Evolutionary conservation across 352 stramenopile species (phyloP).

Genomic region (Globisporangium acanthophoron): DNA sequence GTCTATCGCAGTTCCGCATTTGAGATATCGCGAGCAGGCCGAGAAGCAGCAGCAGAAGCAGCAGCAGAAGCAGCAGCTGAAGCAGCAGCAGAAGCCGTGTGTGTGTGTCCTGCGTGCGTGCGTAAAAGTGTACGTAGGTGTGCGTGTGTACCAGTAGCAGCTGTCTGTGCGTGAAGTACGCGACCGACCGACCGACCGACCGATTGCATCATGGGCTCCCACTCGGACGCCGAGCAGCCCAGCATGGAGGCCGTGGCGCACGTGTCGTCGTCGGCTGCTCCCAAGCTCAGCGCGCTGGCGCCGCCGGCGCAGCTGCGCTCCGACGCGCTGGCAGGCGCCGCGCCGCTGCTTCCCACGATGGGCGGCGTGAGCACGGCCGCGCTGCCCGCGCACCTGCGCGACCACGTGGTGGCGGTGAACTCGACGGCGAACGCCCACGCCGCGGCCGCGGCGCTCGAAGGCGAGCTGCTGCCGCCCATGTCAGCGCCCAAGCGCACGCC

Average conservation of each 20-base stretch:
- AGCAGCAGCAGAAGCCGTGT: too few relatives aligned
- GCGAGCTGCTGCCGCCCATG: slow-evolving; percentile 55
- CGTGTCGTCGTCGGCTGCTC: neutral
- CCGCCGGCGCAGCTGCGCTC: slow-evolving; percentile 2
- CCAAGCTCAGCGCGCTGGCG: slow-evolving; percentile 8
- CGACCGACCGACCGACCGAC: too few relatives aligned
- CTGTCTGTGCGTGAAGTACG: neutral
- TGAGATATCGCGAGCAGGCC: too few relatives aligned
- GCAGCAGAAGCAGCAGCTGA: too few relatives aligned
- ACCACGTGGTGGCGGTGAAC: slow-evolving; percentile 38
- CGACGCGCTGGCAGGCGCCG: neutral
- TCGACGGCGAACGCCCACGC: slow-evolving; percentile 7
- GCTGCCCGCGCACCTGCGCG: slow-evolving; percentile 49
- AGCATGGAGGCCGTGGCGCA: neutral
- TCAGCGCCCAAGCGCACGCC: slow-evolving; percentile 53
- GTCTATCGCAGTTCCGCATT: too few relatives aligned
- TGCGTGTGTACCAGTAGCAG: neutral
- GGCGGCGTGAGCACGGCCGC: slow-evolving; percentile 25
- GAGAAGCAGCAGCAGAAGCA: too few relatives aligned
- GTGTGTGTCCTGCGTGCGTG: too few relatives aligned
- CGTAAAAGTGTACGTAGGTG: neutral
- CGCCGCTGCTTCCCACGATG: neutral
- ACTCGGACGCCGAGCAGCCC: neutral
- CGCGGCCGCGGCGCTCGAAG: slow-evolving; percentile 18
- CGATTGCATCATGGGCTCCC: neutral